Percentiles rank a stretch among this genome's conserved stretches.
phyloP scores from a whole-genome alignment of 805 yeast species.

The Myxozyma neglecta region DNA sequence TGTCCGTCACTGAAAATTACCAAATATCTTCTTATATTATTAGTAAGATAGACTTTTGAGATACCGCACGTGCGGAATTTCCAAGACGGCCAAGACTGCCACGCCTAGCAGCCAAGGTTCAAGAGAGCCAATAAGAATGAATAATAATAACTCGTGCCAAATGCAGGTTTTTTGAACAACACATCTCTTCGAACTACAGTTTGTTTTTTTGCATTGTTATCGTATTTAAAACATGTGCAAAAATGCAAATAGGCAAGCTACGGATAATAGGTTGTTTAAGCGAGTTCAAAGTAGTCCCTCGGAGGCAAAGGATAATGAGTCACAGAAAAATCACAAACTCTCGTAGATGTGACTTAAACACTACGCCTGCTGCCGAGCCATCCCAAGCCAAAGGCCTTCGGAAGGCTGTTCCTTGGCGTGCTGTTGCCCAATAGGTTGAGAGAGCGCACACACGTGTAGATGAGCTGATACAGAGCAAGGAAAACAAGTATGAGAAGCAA shows the following conservation, averaged over 20 bases:
- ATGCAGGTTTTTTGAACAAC: background rate
- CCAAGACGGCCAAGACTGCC: background rate
- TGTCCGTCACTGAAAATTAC: too few species aligned
- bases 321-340: background rate
- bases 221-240: too few species aligned
- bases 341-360: background rate
- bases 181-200: too few species aligned
- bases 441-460: background rate
- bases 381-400: background rate
- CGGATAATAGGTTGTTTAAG: too few species aligned
- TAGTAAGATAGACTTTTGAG: background rate
- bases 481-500: too few species aligned
- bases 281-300: too few species aligned
- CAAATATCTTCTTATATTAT: background rate
- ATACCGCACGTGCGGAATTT: background rate
- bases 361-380: background rate
- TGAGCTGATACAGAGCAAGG: background rate
- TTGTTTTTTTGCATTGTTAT: too few species aligned
- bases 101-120: background rate
- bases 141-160: background rate
- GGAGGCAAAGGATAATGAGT: background rate
- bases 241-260: too few species aligned
- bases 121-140: background rate
- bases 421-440: background rate
- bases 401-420: background rate